phyloP scores from a whole-genome alignment of 2,329 filamentous ascomycete genomes.

The Cercospora nicotianae region DNA sequence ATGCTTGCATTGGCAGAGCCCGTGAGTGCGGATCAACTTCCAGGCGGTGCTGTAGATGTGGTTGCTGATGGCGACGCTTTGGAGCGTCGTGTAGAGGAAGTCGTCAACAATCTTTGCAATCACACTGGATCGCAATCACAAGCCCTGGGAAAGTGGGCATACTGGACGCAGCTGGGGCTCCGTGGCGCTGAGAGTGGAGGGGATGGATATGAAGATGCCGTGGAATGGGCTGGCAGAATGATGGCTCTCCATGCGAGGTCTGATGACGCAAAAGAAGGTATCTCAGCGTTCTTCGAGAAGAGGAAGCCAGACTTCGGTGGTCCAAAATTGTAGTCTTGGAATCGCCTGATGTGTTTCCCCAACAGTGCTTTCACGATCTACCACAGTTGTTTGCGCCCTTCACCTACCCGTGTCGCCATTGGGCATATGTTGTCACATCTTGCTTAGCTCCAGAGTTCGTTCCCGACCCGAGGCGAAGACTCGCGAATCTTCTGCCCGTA shows the following conservation, averaged over 20 bases:
- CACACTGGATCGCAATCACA: conserved; percentile 21
- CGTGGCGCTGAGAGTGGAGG: conserved; percentile 15
- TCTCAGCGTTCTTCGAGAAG: conserved; percentile 21
- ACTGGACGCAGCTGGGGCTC: conserved; percentile 21
- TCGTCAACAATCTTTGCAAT: conserved; percentile 15
- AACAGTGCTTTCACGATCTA: background rate
- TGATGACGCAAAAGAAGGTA: conserved; percentile 23
- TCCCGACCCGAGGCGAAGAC: background rate
- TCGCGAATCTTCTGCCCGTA: background rate
- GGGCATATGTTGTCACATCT: background rate
- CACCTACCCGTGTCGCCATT: background rate
- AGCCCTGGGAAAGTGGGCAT: conserved; percentile 26
- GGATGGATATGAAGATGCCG: conserved; percentile 26
- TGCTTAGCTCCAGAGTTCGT: background rate
- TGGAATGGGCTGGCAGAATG: conserved; percentile 20
- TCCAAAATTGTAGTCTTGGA: background rate
- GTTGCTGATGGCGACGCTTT: conserved; percentile 20
- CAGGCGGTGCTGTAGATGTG: conserved; percentile 22
- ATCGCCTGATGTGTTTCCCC: background rate
- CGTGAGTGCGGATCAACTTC: conserved; percentile 21
- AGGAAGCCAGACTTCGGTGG: conserved; percentile 10
- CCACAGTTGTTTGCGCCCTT: background rate
- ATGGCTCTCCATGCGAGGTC: conserved; percentile 25
- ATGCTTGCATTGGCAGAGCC: conserved; percentile 25
- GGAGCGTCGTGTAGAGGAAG: conserved; percentile 15